These are phyloP conservation scores for Pythium utonaiense DNA, from an alignment of 352 stramenopile species.

Conservation along the genomic window DNA sequence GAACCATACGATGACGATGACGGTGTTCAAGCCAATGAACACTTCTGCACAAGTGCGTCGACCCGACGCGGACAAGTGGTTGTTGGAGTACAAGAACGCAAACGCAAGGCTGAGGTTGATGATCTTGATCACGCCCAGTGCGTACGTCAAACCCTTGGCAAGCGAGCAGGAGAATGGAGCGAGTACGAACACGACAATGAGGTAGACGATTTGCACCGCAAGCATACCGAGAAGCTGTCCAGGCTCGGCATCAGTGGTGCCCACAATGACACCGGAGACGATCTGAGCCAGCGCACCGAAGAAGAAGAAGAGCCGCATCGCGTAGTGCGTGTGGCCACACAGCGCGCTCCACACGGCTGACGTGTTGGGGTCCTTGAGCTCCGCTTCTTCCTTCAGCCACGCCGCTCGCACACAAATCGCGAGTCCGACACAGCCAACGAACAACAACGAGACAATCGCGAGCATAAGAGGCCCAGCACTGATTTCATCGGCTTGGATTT, in stretches of 20 bases:
- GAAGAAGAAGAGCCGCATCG: constrained; percentile 64
- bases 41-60: constrained; percentile 38
- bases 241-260: constrained; percentile 47
- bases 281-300: constrained; percentile 56
- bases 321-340: constrained; percentile 65
- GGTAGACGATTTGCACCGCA: constrained; percentile 46
- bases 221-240: constrained; percentile 55
- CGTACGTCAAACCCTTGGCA: constrained; percentile 47
- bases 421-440: constrained; percentile 40
- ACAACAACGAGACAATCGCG: background rate
- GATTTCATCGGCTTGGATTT: constrained; percentile 32
- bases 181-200: constrained; percentile 51
- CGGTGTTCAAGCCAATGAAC: constrained; percentile 59
- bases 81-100: constrained; percentile 57
- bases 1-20: constrained; percentile 57
- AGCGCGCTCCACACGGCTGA: constrained; percentile 56
- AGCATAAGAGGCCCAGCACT: constrained; percentile 1
- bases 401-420: constrained; percentile 48
- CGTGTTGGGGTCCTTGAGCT: constrained; percentile 55
- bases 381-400: constrained; percentile 46
- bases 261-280: constrained; percentile 53
- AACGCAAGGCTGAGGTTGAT: constrained; percentile 56
- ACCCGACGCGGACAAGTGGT: constrained; percentile 29
- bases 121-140: constrained; percentile 46
- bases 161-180: constrained; percentile 41